These are phyloP conservation scores for Paspalum vaginatum DNA, from an alignment of 176 grass and related monocot species.

Conservation along the genomic window DNA sequence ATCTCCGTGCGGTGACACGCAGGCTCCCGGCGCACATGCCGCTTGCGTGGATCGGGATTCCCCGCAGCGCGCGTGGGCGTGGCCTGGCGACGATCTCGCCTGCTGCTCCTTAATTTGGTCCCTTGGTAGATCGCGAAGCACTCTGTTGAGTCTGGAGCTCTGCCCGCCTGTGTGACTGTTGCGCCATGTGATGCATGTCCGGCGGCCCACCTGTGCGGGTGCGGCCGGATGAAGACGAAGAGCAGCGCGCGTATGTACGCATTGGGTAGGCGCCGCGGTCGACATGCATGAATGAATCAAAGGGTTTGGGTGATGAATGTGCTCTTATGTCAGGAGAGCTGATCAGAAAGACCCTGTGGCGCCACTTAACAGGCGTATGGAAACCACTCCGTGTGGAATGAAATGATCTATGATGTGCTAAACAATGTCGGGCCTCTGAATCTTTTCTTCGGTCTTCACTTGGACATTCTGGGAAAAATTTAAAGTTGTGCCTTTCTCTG, in stretches of 20 bases:
- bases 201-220: neutral
- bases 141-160: too few species aligned
- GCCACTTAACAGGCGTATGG: too few species aligned
- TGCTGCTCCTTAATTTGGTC: neutral
- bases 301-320: neutral
- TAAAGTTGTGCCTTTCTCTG: too few species aligned
- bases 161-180: neutral
- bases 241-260: neutral
- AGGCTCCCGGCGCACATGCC: slow-evolving; percentile 34
- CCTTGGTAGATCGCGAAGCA: neutral
- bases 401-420: too few species aligned
- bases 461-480: too few species aligned
- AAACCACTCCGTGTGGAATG: too few species aligned
- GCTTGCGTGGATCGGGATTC: slow-evolving; percentile 27
- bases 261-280: neutral
- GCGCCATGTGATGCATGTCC: slow-evolving; percentile 28
- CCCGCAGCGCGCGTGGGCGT: neutral
- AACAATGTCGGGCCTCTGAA: too few species aligned
- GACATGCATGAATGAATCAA: neutral
- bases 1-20: slow-evolving; percentile 30
- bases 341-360: too few species aligned
- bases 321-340: neutral
- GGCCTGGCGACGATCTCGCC: slow-evolving; percentile 38
- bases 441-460: too few species aligned
- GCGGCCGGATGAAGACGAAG: neutral